Evolutionary conservation across 768 basidiomycete species (phyloP), one percentile per base, ranked within the genome.

Genomic region (Candolleomyces eurysporus): DNA sequence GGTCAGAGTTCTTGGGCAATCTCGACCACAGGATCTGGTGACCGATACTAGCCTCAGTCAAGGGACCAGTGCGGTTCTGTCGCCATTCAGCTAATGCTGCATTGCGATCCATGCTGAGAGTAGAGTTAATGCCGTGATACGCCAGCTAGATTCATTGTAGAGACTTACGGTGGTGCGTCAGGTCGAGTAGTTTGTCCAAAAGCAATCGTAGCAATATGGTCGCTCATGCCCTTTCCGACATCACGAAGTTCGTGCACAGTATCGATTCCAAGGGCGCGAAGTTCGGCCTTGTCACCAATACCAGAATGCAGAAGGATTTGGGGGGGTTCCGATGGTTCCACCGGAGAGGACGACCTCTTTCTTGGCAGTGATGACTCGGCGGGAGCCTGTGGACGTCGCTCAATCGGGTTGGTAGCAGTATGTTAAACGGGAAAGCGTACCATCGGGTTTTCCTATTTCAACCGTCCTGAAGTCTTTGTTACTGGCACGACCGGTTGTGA

Each of bases 291-390:
- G 49, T 63, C 61, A 2, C 69, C 69, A 43, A 70, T 67, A 6
- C 65, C 69, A 2, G 69, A 70, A 48, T 64, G 63, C 19, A 67
- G 49, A 26, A 70, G 59, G n/a, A 70, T 46, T 43, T 70, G 65
- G 10, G 67, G n/a, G 66, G 14, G 67, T 60, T 14, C 59, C 63
- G 5, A 66, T 59, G 3, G 63, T 49, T 1, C 69, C 67, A 5
- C 52, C 65, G 7, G 66, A 66, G 9, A 68, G 59, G 14, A 68
- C 58, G 17, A 70, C 59, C 43, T 70, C 65, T 13, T 61, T 64
- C 19, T 42, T 49, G 7, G 57, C 65, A 4, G 60, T 65, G 16
- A 71, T 59, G 17, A 32, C 48, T 26, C 21, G 14, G 14, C 31
- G 62, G 32, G 48, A 14, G 16, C 19, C 55, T 57, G 36, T 49